A percentile compares a stretch with the other conserved stretches of the same genome.
These are phyloP conservation scores for Aspergillus ruber DNA, from an alignment of 2,329 filamentous ascomycete species.

Conservation along the genomic window DNA sequence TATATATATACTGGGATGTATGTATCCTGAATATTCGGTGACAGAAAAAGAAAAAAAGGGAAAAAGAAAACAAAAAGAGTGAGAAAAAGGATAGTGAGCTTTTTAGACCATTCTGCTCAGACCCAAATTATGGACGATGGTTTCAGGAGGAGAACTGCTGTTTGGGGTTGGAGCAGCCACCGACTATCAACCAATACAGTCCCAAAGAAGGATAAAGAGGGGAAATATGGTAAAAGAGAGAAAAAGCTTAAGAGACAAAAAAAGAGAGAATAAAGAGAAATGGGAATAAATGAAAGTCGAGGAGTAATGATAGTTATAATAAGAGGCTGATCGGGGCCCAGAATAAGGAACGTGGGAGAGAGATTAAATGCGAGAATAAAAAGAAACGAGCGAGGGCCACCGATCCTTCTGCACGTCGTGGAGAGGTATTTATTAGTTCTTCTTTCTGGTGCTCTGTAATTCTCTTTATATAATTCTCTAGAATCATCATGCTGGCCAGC, in stretches of 20 bases:
- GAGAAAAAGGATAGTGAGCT: neutral
- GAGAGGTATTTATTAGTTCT: neutral
- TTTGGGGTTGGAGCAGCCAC: slow-evolving; percentile 4
- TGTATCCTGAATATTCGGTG: neutral
- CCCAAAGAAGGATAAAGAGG: slow-evolving; percentile 4
- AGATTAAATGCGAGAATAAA: neutral
- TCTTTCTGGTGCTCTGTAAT: neutral
- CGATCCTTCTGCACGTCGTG: neutral
- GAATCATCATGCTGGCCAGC: neutral
- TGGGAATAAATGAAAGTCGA: neutral
- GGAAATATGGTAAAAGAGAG: neutral
- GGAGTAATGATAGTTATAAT: slow-evolving; percentile 6
- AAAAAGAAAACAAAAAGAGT: neutral
- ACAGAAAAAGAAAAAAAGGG: neutral
- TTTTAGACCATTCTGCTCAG: slow-evolving; percentile 1
- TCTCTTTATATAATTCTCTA: neutral
- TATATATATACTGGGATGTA: neutral
- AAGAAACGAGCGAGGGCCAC: neutral
- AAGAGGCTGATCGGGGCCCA: neutral
- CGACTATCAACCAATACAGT: no score
- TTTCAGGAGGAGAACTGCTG: slow-evolving; percentile 1
- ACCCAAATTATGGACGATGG: neutral
- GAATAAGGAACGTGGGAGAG: neutral
- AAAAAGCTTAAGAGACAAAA: slow-evolving; percentile 6
- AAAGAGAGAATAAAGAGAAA: slow-evolving; percentile 1